These are phyloP conservation scores for Quillaja saponaria DNA, from an alignment of 306 rosid species.

Conservation along the genomic window DNA sequence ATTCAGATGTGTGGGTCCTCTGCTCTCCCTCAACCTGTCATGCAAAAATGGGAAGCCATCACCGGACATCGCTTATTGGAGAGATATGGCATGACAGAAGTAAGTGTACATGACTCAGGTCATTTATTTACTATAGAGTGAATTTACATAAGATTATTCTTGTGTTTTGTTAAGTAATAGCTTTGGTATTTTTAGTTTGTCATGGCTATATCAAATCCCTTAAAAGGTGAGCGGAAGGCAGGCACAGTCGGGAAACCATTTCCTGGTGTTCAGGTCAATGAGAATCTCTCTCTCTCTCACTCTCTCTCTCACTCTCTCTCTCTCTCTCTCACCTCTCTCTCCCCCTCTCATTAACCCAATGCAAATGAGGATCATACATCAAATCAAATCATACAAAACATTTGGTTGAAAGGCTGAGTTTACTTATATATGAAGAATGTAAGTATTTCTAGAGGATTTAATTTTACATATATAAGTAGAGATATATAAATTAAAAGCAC, in stretches of 20 bases:
- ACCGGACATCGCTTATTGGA: slow-evolving; percentile 91
- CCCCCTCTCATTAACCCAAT: no score
- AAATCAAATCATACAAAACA: no score
- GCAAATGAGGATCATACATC: no score
- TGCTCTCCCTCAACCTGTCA: slow-evolving; percentile 88
- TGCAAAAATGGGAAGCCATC: slow-evolving; percentile 84
- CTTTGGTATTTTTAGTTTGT: slow-evolving; percentile 67
- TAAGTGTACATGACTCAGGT: slow-evolving; percentile 40
- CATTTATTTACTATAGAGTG: slow-evolving; percentile 3
- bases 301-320: slow-evolving; percentile 15
- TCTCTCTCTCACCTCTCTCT: no score
- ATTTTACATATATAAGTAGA: background rate
- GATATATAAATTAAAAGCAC: no score
- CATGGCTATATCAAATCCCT: slow-evolving; percentile 95
- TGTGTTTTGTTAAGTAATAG: slow-evolving; percentile 7
- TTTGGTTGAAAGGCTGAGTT: no score
- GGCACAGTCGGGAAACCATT: slow-evolving; percentile 96
- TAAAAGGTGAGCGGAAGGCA: slow-evolving; percentile 78
- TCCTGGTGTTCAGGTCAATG: slow-evolving; percentile 84
- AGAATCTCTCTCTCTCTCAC: slow-evolving; percentile 8
- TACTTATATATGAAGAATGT: no score
- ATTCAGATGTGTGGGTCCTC: slow-evolving; percentile 97
- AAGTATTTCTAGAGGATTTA: background rate
- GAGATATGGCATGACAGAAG: slow-evolving; percentile 98
- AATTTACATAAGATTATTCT: slow-evolving; percentile 17